Evolutionary conservation across 129 eudicot genomes (phyloP), one percentile per base, ranked within the genome.

Genomic region (Oenanthe sinensis): DNA sequence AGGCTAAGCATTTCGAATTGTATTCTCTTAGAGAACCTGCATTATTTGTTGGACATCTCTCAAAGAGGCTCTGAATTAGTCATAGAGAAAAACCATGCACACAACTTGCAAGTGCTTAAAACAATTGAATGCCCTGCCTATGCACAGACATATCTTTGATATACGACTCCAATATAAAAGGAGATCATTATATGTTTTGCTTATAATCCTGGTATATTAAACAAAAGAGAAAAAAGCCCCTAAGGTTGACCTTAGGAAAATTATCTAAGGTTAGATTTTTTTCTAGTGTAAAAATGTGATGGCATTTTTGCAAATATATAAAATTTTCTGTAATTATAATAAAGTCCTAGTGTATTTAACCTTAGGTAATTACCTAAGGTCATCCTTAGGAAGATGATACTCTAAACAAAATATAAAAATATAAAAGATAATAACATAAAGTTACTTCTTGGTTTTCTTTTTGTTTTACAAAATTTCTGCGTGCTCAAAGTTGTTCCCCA

Each of bases 81-180:
- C 78, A 76, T 87, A 79, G 90, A 92, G 90, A 92, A 75, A 88
- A 90, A 79, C 93, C 91, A 36, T 88, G 96, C 93, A 75, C 62
- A 52, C 24, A 15, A 19, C n/a, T 52, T 83, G 84, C 83, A 88
- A 87, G 96, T 92, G 46, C 88, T 87, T 43, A 86, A 87, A 79
- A 79, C 85, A 39, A 39, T 90, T 90, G 4, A 91, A 92, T 76
- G 62, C 90, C 36, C 85, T 69, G 50, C 96, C 97, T 55, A 89
- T 85, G 77, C 97, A 92, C 83, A 90, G 90, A 85, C 96, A 90
- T 82, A 82, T 95, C 81, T 95, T 75, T 46, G 96, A 97, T 82
- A 87, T 96, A 79, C 91, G 85, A 82, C 54, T 22, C 60, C 76
- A 26, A 54, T 33, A 74, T 30, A 65, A 4, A 49, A 0, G 22